phyloP scores from a whole-genome alignment of 148 eudicot species.

The Heliosperma pusillum region DNA sequence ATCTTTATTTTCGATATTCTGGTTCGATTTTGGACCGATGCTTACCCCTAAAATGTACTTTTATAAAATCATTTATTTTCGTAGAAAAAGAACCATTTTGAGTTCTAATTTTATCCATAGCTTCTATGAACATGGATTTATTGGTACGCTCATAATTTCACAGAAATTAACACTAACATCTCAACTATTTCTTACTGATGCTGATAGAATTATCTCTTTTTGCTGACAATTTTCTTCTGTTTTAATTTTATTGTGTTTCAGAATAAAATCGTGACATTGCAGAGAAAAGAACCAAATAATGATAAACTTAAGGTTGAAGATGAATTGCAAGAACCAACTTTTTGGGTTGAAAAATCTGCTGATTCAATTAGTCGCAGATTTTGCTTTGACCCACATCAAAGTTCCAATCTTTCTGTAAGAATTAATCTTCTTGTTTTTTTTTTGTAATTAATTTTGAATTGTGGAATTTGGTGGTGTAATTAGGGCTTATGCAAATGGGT shows the following conservation, averaged over 20 bases:
- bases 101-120: too few species aligned
- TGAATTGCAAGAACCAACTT: conserved; percentile 33
- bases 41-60: too few species aligned
- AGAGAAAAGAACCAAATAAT: conserved; percentile 30
- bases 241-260: conserved; percentile 10
- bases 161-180: background rate
- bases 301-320: conserved; percentile 20
- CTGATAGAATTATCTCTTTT: background rate
- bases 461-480: background rate
- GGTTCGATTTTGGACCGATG: too few species aligned
- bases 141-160: conserved; percentile 28
- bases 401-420: conserved; percentile 59
- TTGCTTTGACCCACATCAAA: conserved; percentile 43
- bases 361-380: conserved; percentile 60
- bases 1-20: too few species aligned
- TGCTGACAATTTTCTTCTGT: background rate
- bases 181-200: background rate
- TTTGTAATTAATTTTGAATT: background rate
- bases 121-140: conserved; percentile 33
- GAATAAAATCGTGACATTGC: conserved; percentile 52
- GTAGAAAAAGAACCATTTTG: too few species aligned
- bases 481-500: background rate
- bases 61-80: too few species aligned
- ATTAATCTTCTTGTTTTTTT: background rate
- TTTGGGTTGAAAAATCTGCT: conserved; percentile 68